These are phyloP conservation scores for Byssoonygena ceratinophila DNA, from an alignment of 2,329 filamentous ascomycete genomes.

Conservation along the genomic window DNA sequence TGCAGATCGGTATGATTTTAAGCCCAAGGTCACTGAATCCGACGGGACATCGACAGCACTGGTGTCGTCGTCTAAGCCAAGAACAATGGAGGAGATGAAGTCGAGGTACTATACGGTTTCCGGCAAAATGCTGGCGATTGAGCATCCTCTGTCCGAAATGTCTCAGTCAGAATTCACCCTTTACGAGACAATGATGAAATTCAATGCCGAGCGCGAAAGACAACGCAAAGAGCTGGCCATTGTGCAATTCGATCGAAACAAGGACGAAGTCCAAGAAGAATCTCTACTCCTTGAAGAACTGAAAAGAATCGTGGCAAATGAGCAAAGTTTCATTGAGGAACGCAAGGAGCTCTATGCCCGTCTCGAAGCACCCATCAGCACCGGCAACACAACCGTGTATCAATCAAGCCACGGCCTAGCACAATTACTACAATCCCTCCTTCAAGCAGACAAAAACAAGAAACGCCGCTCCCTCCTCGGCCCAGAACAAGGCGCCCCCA, in stretches of 20 bases:
- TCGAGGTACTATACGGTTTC: constrained; percentile 80
- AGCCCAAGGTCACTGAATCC: constrained; percentile 24
- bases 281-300: constrained; percentile 80
- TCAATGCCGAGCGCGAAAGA: constrained; percentile 68
- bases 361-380: constrained; percentile 69
- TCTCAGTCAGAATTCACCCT: constrained; percentile 69
- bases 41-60: constrained; percentile 39
- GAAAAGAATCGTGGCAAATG: constrained; percentile 78
- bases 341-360: constrained; percentile 76
- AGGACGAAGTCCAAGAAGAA: constrained; percentile 86
- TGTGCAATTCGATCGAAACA: constrained; percentile 64
- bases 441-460: constrained; percentile 76
- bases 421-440: constrained; percentile 68
- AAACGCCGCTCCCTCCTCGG: constrained; percentile 67
- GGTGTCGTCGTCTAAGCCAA: constrained; percentile 40
- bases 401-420: constrained; percentile 71
- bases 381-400: constrained; percentile 60
- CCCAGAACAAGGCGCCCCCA: constrained; percentile 42
- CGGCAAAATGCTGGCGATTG: constrained; percentile 67
- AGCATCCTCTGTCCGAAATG: constrained; percentile 78
- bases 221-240: constrained; percentile 76
- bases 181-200: constrained; percentile 78
- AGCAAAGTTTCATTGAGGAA: constrained; percentile 77
- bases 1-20: constrained; percentile 79
- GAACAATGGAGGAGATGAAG: constrained; percentile 84